Conservation (phyloP, 2,329 filamentous ascomycete species). For the Metarhizium humberi region DNA sequence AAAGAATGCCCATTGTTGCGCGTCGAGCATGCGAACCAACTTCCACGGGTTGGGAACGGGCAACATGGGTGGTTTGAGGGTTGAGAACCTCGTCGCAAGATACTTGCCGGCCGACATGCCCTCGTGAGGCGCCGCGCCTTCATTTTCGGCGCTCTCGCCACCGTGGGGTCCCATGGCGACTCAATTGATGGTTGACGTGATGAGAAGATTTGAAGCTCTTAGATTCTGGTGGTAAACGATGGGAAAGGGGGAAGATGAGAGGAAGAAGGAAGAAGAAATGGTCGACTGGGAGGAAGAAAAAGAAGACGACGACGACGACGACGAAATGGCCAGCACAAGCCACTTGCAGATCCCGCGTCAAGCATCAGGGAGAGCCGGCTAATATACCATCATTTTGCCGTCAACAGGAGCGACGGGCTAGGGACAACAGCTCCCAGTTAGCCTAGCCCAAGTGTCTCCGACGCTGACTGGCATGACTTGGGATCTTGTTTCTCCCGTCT, state of each 20-base stretch:
- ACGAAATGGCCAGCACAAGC: no score
- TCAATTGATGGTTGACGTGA: neutral
- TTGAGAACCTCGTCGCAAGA: slow-evolving; percentile 40
- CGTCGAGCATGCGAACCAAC: slow-evolving; percentile 37
- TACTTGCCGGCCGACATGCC: slow-evolving; percentile 41
- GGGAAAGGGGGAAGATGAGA: no score
- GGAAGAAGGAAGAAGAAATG: no score
- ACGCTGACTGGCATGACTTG: neutral
- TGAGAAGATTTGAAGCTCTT: no score
- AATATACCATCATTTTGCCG: neutral
- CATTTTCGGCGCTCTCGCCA: slow-evolving; percentile 20
- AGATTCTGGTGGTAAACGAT: no score
- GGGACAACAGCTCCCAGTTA: neutral
- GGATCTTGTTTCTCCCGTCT: no score
- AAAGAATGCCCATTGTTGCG: slow-evolving; percentile 47
- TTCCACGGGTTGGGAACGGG: slow-evolving; percentile 43
- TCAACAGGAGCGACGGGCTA: neutral
- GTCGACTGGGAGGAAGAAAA: no score
- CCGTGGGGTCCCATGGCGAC: slow-evolving; percentile 6
- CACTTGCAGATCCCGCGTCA: neutral
- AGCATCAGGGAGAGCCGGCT: neutral
- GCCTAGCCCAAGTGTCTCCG: neutral
- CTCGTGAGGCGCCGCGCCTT: slow-evolving; percentile 29
- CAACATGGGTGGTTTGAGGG: slow-evolving; percentile 48
- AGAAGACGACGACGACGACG: no score